Conservation (phyloP, 345 rosid genomes). For the Gossypium stocksii region DNA sequence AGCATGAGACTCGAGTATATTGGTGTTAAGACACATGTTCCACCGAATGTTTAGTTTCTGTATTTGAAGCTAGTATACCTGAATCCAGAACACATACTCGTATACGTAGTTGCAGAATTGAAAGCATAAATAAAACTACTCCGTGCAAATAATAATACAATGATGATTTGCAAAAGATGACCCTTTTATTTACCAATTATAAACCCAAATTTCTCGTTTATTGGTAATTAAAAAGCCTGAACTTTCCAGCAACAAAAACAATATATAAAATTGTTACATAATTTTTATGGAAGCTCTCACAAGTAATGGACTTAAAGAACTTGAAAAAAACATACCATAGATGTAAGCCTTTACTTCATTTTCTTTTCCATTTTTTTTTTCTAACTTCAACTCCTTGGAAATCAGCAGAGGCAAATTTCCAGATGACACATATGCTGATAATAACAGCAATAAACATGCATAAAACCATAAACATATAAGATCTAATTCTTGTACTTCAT, state of each 20-base stretch:
- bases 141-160: too few species aligned
- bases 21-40: too few species aligned
- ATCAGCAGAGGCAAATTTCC: not conserved
- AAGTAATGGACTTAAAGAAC: not conserved
- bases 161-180: too few species aligned
- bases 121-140: too few species aligned
- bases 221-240: not conserved
- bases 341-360: not conserved
- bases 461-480: not conserved
- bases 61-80: too few species aligned
- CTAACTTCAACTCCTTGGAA: not conserved
- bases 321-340: not conserved
- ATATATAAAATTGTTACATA: not conserved
- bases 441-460: not conserved
- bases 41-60: too few species aligned
- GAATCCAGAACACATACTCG: too few species aligned
- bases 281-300: not conserved
- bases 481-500: constrained; percentile 74
- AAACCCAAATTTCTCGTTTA: not conserved
- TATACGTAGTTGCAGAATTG: too few species aligned
- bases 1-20: not conserved
- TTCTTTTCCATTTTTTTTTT: not conserved
- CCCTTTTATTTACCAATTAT: not conserved
- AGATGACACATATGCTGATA: constrained; percentile 12
- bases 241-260: not conserved